phyloP scores from a whole-genome alignment of 2,329 filamentous ascomycete genomes.

The Talaromyces atroroseus region DNA sequence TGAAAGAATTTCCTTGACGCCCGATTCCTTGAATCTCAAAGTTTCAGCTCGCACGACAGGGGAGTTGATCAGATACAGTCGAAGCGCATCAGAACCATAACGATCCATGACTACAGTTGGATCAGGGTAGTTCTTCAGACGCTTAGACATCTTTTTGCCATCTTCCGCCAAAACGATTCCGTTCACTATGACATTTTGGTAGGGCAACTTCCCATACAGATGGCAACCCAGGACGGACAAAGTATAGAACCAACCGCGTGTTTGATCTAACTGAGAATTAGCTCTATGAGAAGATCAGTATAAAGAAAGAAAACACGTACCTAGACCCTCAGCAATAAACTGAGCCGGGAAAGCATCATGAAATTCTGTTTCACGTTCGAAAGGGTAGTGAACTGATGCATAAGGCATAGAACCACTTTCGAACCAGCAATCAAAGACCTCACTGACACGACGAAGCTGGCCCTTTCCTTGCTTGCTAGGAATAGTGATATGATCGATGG shows the following conservation, averaged over 20 bases:
- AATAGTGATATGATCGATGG: slow-evolving; percentile 90
- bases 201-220: slow-evolving; percentile 76
- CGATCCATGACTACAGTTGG: slow-evolving; percentile 75
- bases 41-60: slow-evolving; percentile 90
- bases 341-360: slow-evolving; percentile 75
- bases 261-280: slow-evolving; percentile 61
- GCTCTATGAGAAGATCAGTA: background rate
- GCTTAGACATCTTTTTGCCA: slow-evolving; percentile 98
- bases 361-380: slow-evolving; percentile 79
- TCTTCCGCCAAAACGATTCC: slow-evolving; percentile 90
- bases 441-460: slow-evolving; percentile 69
- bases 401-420: slow-evolving; percentile 96
- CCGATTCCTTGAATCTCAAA: slow-evolving; percentile 81
- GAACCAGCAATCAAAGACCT: slow-evolving; percentile 97
- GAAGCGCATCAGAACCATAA: slow-evolving; percentile 86
- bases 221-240: slow-evolving; percentile 82
- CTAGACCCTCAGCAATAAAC: slow-evolving; percentile 84
- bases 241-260: slow-evolving; percentile 95
- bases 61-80: slow-evolving; percentile 95
- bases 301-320: background rate
- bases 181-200: slow-evolving; percentile 95
- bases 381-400: slow-evolving; percentile 84
- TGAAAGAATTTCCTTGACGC: slow-evolving; percentile 90
- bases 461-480: slow-evolving; percentile 85
- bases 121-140: slow-evolving; percentile 93